Evolutionary conservation across 2,329 filamentous ascomycete species (phyloP).

Genomic region (Hypoxylon sp.): DNA sequence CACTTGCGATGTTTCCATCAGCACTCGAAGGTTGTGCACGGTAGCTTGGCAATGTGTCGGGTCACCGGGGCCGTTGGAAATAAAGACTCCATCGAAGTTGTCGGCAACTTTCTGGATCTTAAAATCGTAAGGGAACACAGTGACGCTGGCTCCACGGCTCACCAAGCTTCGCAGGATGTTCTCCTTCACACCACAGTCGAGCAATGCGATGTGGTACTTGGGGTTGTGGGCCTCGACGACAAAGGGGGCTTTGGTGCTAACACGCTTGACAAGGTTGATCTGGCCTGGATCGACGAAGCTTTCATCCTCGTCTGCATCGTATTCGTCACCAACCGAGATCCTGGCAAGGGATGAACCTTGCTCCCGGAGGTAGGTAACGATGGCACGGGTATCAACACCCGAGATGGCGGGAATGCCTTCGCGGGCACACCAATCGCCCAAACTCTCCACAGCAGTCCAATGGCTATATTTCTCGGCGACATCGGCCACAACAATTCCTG

Average conservation of each 20-base stretch:
- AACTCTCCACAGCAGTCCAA: slow-evolving; percentile 97
- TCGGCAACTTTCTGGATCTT: slow-evolving; percentile 98
- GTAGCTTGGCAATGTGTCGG: slow-evolving; percentile 97
- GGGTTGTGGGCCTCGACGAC: slow-evolving; percentile 89
- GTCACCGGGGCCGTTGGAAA: slow-evolving; percentile 98
- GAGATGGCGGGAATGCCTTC: slow-evolving; percentile 97
- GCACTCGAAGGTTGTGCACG: slow-evolving; percentile 88
- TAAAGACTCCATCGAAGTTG: slow-evolving; percentile 98
- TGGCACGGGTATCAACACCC: slow-evolving; percentile 95
- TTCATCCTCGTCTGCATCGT: slow-evolving; percentile 98
- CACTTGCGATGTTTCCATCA: slow-evolving; percentile 92
- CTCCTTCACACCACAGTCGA: slow-evolving; percentile 99
- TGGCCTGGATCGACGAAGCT: slow-evolving; percentile 94
- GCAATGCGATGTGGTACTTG: slow-evolving; percentile 89
- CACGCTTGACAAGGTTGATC: slow-evolving; percentile 95
- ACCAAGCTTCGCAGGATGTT: slow-evolving; percentile 98
- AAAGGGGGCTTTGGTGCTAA: slow-evolving; percentile 98
- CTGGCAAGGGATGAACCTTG: slow-evolving; percentile 95
- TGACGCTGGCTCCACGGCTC: slow-evolving; percentile 90
- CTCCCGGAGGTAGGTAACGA: slow-evolving; percentile 96
- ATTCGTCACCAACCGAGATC: slow-evolving; percentile 96
- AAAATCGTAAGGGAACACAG: slow-evolving; percentile 96
- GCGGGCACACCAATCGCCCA: slow-evolving; percentile 94
- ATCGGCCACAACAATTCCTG: slow-evolving; percentile 95
- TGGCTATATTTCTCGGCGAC: slow-evolving; percentile 95